Conservation (phyloP, 345 rosid genomes). For the Pistacia integerrima region DNA sequence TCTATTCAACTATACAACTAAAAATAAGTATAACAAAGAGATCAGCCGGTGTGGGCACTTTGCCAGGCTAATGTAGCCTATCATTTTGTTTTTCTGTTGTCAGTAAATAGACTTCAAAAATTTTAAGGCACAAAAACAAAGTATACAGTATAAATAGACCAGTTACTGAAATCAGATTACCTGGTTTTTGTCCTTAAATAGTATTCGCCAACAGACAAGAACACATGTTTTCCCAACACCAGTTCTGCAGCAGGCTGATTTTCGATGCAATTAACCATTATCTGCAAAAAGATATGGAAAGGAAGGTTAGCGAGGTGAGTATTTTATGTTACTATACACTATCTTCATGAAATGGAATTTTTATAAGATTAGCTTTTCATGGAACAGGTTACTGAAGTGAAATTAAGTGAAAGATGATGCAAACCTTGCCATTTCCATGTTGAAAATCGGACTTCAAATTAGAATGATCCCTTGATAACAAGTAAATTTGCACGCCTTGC, state of each 20-base stretch:
- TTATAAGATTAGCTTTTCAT: neutral
- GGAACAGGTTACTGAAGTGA: neutral
- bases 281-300: conserved; percentile 36
- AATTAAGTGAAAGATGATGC: neutral
- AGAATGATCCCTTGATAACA: conserved; percentile 72
- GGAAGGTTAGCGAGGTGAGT: neutral
- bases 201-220: conserved; percentile 60
- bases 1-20: too few relatives aligned
- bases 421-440: conserved; percentile 72
- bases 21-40: too few relatives aligned
- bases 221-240: conserved; percentile 58
- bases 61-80: too few relatives aligned
- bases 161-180: too few relatives aligned
- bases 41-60: too few relatives aligned
- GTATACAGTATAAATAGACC: too few relatives aligned
- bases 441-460: conserved; percentile 78
- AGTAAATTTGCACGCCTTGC: conserved; percentile 54
- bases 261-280: conserved; percentile 57
- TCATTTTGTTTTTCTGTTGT: too few relatives aligned
- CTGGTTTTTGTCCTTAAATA: conserved; percentile 23
- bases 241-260: conserved; percentile 51
- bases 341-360: neutral
- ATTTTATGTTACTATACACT: neutral
- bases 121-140: too few relatives aligned
- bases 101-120: too few relatives aligned